Evolutionary conservation across 2,329 filamentous ascomycete species (phyloP).

Genomic region (Penicillium oxalicum): DNA sequence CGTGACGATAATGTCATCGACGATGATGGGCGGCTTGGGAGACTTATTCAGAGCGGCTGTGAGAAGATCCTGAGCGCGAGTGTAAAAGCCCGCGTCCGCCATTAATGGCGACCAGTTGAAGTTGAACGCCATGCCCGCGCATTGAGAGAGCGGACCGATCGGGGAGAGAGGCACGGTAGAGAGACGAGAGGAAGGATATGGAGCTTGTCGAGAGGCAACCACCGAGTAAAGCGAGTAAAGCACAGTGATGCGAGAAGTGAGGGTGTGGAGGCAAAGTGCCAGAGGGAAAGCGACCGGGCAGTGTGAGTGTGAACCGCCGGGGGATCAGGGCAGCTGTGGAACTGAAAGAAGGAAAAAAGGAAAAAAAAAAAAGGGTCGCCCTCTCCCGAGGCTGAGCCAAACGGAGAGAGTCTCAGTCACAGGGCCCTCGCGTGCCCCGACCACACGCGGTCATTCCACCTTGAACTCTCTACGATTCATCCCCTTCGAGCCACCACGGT

Average conservation of each 20-base stretch:
- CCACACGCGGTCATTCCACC: neutral
- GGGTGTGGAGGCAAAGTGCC: constrained; percentile 1
- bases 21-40: constrained; percentile 95
- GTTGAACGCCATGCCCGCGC: constrained; percentile 85
- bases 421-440: constrained; percentile 10
- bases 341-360: neutral
- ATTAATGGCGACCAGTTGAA: constrained; percentile 99
- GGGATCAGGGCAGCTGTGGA: too few species aligned
- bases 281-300: neutral
- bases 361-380: constrained; percentile 6
- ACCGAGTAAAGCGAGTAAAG: constrained; percentile 1
- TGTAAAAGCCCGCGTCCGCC: constrained; percentile 86
- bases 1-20: constrained; percentile 97
- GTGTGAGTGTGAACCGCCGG: too few species aligned
- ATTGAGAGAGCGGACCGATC: constrained; percentile 19
- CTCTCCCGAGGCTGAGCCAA: constrained; percentile 6
- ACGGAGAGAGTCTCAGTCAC: neutral
- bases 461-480: too few species aligned
- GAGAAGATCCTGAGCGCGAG: constrained; percentile 85
- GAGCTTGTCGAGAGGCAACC: neutral
- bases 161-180: too few species aligned
- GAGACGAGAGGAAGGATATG: too few species aligned
- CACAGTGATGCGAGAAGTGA: constrained; percentile 1
- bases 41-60: constrained; percentile 96
- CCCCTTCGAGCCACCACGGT: too few species aligned